phyloP scores from a whole-genome alignment of 176 grass and related monocot genomes.

The sorghum (Sorghum bicolor) region DNA sequence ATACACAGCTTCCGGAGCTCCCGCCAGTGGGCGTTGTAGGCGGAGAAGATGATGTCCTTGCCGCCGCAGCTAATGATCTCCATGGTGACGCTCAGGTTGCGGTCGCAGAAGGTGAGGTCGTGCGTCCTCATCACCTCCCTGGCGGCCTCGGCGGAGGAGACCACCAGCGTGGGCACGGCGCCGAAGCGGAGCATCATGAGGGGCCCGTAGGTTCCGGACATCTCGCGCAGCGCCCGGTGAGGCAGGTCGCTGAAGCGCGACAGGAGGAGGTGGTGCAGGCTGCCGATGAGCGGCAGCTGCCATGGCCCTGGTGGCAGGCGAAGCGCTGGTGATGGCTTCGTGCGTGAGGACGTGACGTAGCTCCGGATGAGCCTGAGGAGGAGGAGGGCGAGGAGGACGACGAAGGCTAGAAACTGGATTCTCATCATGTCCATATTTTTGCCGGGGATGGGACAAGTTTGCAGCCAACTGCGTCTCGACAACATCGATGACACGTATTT shows the following conservation, averaged over 20 bases:
- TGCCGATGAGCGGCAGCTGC: constrained; percentile 45
- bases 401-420: background rate
- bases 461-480: background rate
- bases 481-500: background rate
- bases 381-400: background rate
- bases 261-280: constrained; percentile 42
- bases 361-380: constrained; percentile 7
- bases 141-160: constrained; percentile 43
- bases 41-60: constrained; percentile 30
- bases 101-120: constrained; percentile 32
- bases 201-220: background rate
- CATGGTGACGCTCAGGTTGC: constrained; percentile 10
- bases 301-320: constrained; percentile 33
- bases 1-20: constrained; percentile 38
- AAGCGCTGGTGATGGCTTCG: background rate
- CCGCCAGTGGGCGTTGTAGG: constrained; percentile 39
- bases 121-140: constrained; percentile 38
- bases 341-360: background rate
- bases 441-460: background rate
- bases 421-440: constrained; percentile 13
- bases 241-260: constrained; percentile 24
- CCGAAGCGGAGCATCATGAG: constrained; percentile 45
- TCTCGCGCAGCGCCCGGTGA: constrained; percentile 28
- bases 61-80: constrained; percentile 22
- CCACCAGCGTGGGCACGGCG: constrained; percentile 30